Percentiles rank a stretch among this genome's conserved stretches.
These are phyloP conservation scores for Trifolium repens DNA, from an alignment of 306 rosid species.

Conservation along the genomic window DNA sequence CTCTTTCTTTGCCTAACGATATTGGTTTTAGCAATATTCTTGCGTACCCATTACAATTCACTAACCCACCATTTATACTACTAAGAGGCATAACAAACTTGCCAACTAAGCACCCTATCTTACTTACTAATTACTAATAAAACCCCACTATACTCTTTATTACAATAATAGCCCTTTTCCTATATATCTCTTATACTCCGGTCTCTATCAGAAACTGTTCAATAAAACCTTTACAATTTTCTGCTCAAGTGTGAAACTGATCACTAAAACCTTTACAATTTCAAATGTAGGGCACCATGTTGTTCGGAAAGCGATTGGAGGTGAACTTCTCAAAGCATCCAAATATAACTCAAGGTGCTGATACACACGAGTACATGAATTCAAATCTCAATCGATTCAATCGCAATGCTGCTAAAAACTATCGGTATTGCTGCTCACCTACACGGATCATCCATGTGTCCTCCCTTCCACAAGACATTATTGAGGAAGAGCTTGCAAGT, in stretches of 20 bases:
- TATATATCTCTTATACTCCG: too few species aligned
- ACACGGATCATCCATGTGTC: constrained; percentile 93
- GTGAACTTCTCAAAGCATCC: constrained; percentile 95
- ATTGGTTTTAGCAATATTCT: too few species aligned
- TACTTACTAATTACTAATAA: too few species aligned
- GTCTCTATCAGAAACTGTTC: too few species aligned
- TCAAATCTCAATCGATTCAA: constrained; percentile 97
- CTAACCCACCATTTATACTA: too few species aligned
- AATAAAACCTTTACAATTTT: neutral
- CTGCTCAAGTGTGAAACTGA: constrained; percentile 3
- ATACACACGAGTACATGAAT: constrained; percentile 81
- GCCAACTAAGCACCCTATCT: too few species aligned
- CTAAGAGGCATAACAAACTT: too few species aligned
- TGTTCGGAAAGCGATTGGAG: constrained; percentile 91
- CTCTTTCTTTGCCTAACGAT: too few species aligned
- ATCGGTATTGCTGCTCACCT: constrained; percentile 96
- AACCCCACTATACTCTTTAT: too few species aligned
- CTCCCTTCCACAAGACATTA: constrained; percentile 86
- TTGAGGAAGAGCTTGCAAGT: constrained; percentile 81
- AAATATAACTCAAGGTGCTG: constrained; percentile 91
- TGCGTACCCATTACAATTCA: too few species aligned
- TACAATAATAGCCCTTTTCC: too few species aligned
- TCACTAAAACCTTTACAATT: constrained; percentile 18
- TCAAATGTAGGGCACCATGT: constrained; percentile 69
- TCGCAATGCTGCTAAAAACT: constrained; percentile 98